Evolutionary conservation across 2,329 filamentous ascomycete species (phyloP), one percentile per base, ranked within the genome.

Genomic region (Aspergillus fumigatiaffinis): DNA sequence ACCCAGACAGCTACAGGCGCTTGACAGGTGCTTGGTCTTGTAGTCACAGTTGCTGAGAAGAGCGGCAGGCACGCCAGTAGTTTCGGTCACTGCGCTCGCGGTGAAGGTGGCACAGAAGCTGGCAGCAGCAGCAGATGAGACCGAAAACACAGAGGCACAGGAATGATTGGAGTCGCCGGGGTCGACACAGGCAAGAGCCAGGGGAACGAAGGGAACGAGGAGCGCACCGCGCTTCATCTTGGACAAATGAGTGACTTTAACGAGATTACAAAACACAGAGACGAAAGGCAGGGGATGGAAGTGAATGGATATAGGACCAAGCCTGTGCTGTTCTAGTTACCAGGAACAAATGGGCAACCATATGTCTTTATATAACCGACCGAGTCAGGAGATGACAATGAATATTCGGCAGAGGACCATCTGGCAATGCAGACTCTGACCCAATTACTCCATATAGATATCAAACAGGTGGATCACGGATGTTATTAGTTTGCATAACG

Each of bases 181-280:
- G 52, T 60, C 64, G 23, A 62, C 58, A 49, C 65, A 66, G 35
- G 55, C 65, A 56, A 66, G 55, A 20, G 42, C 65, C 48, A 68
- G 53, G 25, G 66, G 64, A 55, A 64, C 20, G 47, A 66, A 55
- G 35, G 62, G 53, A 57, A 64, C 55, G 28, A 68, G 52, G 44
- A 67, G 64, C 63, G 65, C 64, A 44, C 65, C 57, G 66, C 65
- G 65, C 65, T 65, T 67, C 54, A 61, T 64, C 49, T 54, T 59
- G 47, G 57, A 56, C 57, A 41, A 54, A 57, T 28, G 51, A 60
- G 29, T 23, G 57, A 59, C 25, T 2, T 20, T 8, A 55, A 44
- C 12, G 3, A 4, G 29, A 29, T 4, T 32, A 32, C 3, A 28
- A 38, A 17, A 54, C 5, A 9, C 28, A 41, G 25, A 21, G 25